A percentile compares a stretch with the other conserved stretches of the same genome.
Conservation (phyloP, 352 stramenopile genomes). For the Globisporangium canariense region DNA sequence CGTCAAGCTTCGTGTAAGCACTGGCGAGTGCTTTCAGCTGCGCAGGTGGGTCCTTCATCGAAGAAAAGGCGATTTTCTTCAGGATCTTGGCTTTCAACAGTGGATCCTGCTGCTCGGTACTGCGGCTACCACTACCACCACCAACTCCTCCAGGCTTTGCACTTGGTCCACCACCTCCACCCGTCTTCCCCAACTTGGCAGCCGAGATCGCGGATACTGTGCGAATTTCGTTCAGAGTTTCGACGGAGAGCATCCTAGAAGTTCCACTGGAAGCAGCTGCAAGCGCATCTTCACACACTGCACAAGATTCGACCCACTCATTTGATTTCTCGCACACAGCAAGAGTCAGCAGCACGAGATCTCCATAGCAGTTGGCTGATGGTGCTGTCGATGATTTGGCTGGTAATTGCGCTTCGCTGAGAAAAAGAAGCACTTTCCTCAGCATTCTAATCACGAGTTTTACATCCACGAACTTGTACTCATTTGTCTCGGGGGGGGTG, state of each 20-base stretch:
- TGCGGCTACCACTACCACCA: constrained; percentile 23
- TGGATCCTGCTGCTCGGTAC: constrained; percentile 35
- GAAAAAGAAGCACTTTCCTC: constrained; percentile 20
- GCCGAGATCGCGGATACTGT: constrained; percentile 46
- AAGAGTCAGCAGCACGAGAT: constrained; percentile 58
- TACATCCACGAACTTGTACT: constrained; percentile 20
- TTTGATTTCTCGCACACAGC: constrained; percentile 42
- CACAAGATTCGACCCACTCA: constrained; percentile 41
- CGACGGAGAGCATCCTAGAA: constrained; percentile 12
- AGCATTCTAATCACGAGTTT: constrained; percentile 24
- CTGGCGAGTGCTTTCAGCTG: constrained; percentile 56
- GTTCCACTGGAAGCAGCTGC: constrained; percentile 14
- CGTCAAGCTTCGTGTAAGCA: constrained; percentile 59
- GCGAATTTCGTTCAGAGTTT: constrained; percentile 48
- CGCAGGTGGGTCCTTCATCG: constrained; percentile 45
- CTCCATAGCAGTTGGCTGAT: constrained; percentile 24
- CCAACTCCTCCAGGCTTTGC: constrained; percentile 4
- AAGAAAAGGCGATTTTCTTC: constrained; percentile 63
- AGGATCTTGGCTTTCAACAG: constrained; percentile 60
- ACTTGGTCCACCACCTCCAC: constrained; percentile 2
- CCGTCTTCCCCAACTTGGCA: constrained; percentile 49
- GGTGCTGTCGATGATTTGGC: neutral
- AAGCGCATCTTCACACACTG: constrained; percentile 35
- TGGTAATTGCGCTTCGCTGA: constrained; percentile 20
- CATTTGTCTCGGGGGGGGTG: constrained; percentile 14